Evolutionary conservation across 2,329 filamentous ascomycete species (phyloP), one percentile per base, ranked within the genome.

Genomic region (Metarhizium brunneum): DNA sequence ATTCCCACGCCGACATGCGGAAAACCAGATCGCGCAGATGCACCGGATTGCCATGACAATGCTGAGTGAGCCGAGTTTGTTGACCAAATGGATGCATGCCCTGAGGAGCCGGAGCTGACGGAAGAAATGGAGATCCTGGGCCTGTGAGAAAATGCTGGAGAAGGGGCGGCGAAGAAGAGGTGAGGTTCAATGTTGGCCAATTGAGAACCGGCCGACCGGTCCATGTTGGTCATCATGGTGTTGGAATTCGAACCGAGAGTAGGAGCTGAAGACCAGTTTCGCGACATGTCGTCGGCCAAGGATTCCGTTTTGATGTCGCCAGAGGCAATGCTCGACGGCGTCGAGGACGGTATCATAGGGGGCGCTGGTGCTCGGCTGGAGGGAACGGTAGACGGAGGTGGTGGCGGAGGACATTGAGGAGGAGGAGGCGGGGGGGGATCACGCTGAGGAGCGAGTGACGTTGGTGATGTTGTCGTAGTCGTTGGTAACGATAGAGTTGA

Each of bases 51-150:
- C 63, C 71, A 73, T 7, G 72, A 73, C 60, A 73, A 68, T 47
- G 71, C 71, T 7, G 71, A 72, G 47, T 69, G 69, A 6, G 65
- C 68, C 0, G 70, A 72, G 54, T 70, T 71, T 50, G 68, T 74
- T 3, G 76, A 78, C 68, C 73, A 71, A 54, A 76, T 68, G 43
- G 75, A 77, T 14, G 73, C 70, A 55, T 76, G 73, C n/a, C 75
- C 75, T 4, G 75, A 77, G 18, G 76, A 78, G 18, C 72, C 73
- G 11, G 75, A 76, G 63, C 75, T 78, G 7, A 75, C 76, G 2
- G 77, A 78, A 0, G 77, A 79, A 38, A 76, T 69, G n/a, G 74
- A 76, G 54, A 76, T 75, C 51, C 73, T 68, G 38, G 73, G 71
- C 38, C 73, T 72, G 61, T 73, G 72, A 49, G 66, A 66, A 40